Evolutionary conservation across 352 stramenopile genomes (phyloP), one percentile per base, ranked within the genome.

Genomic region (Pythium vanterpoolii): DNA sequence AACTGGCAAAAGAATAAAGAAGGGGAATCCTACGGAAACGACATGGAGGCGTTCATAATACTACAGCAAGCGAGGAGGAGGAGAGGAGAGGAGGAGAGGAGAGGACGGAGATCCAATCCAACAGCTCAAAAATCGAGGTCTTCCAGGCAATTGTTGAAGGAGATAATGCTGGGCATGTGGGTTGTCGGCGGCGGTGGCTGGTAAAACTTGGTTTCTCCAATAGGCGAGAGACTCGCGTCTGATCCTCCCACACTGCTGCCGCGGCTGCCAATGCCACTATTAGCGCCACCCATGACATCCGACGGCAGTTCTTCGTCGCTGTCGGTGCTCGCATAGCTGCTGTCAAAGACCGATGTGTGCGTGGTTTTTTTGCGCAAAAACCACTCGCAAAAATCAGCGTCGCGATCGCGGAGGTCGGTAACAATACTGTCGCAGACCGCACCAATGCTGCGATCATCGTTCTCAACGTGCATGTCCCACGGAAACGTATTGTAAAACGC

Each of bases 391-490:
- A 93, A 89, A 27, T 76, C 86, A n/a, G 77, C 56, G 63, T 88
- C 78, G 27, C 76, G 65, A n/a, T 80, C 71, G 8, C 65, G 54
- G 14, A 91, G 64, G 23, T 78, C 40, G 7, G 49, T 39, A 34
- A 77, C 74, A 60, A 90, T 87, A 34, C 72, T 75, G 28, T 79
- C 71, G 4, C 76, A 80, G 44, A 93, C 82, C 19, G 62, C 69
- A 14, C 66, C 34, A 23, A 93, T 68, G 23, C 73, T 86, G 31
- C 63, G 66, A 11, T 83, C 70, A 45, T 87, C 78, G 58, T 95
- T 96, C 21, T 69, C 28, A 14, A 93, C 74, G 11, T 72, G 77
- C 23, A 93, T 63, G 64, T 95, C 87, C 87, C 87, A 96, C 24
- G 60, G 33, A 50, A 95, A 95, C 14, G 36, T 53, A 53, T 92